Percentiles rank a stretch among this genome's conserved stretches.
Conservation (phyloP, 176 grass and related monocot genomes). For the Triticum turgidum region DNA sequence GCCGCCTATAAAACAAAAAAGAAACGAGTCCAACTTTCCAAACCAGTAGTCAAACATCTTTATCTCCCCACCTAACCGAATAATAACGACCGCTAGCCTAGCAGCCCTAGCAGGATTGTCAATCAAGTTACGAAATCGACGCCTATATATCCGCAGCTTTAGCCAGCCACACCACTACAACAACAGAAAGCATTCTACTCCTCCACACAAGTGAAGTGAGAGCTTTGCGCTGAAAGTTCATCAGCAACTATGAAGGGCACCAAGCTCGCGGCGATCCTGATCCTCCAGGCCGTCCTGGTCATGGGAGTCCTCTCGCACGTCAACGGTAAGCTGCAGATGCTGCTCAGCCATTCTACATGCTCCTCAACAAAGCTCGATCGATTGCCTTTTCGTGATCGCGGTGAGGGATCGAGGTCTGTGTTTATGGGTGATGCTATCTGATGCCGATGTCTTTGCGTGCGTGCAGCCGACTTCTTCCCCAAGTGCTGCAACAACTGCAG, state of each 20-base stretch:
- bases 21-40: neutral
- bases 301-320: neutral
- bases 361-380: neutral
- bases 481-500: conserved; percentile 3
- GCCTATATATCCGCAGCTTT: neutral
- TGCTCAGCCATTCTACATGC: neutral
- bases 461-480: neutral
- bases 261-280: neutral
- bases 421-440: neutral
- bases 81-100: neutral
- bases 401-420: neutral
- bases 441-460: neutral
- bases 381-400: neutral
- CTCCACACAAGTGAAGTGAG: neutral
- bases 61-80: neutral
- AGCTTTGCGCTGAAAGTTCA: neutral
- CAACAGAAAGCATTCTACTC: neutral
- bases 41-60: neutral
- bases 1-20: neutral
- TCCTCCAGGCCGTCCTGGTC: conserved; percentile 6
- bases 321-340: neutral
- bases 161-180: neutral
- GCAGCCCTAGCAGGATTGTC: neutral
- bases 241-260: neutral
- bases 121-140: neutral